Evolutionary conservation across 345 rosid species (phyloP), one percentile per base, ranked within the genome.

Genomic region (Rhodomyrtus tomentosa): DNA sequence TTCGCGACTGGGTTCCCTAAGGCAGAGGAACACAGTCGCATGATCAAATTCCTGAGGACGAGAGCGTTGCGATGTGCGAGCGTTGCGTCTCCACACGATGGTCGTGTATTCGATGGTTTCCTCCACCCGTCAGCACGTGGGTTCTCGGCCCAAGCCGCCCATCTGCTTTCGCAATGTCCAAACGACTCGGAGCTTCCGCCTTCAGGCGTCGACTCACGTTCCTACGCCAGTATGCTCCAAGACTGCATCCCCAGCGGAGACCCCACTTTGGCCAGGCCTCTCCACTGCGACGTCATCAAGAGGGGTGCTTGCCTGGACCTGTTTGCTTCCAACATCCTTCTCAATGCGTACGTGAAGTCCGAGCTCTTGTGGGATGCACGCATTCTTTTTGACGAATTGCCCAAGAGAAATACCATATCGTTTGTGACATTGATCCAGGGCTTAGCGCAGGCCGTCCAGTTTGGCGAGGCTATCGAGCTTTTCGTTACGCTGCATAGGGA

Each of bases 261-360:
- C 73, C 85, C 73, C 40, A 6, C 56, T 48, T 52, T 85, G 25
- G 92, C 91, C 21, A 92, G 59, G 86, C 88, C 91, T 80, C 85
- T 95, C 42, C 99, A 94, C 56, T 92, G 93, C 84, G 88, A 90
- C 22, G 83, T 92, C 32, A 7, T 92, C 12, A 95, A 95, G 90
- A 89, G 84, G 86, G 99, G 99, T 4, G 88, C 86, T 87, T 93
- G 92, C 92, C 86, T 95, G 68, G 99, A 95, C 87, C 89, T 95
- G 80, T 94, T 92, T 58, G 92, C 95, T 3, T 32, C 88, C 38
- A 95, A 95, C 86, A 89, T 94, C 88, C 92, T 97, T 45, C 88
- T 94, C 5, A 86, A 94, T 25, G 85, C 92, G 0, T 95, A 93
- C 40, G 94, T 87, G 0, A 92, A 91, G 86, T 50, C 88, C 7